Conservation (phyloP, 495 filamentous ascomycete species). For the Penicillium crystallinum region DNA sequence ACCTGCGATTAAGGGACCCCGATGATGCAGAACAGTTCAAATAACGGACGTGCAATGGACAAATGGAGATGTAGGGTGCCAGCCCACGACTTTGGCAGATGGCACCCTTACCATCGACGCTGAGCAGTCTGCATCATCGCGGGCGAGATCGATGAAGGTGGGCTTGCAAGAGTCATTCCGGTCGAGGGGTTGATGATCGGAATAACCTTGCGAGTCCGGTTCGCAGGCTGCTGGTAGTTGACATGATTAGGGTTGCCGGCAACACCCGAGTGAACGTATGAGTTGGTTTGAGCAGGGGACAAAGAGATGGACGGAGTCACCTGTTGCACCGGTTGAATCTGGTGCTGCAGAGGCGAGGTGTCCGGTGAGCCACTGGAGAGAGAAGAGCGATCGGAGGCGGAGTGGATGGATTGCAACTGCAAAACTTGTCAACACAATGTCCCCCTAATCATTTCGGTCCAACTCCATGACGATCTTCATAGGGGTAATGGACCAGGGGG, state of each 20-base stretch:
- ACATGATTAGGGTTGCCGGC: slow-evolving; percentile 51
- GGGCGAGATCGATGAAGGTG: slow-evolving; percentile 84
- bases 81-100: slow-evolving; percentile 28
- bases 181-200: slow-evolving; percentile 97
- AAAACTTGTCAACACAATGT: slow-evolving; percentile 14
- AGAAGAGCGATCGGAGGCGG: slow-evolving; percentile 86
- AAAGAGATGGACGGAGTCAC: slow-evolving; percentile 75
- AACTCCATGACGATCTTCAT: slow-evolving; percentile 6
- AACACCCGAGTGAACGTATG: slow-evolving; percentile 59
- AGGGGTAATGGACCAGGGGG: background rate
- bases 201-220: slow-evolving; percentile 89
- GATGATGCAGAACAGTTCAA: slow-evolving; percentile 39
- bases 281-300: slow-evolving; percentile 60
- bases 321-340: slow-evolving; percentile 69
- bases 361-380: slow-evolving; percentile 91
- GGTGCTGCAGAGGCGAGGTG: slow-evolving; percentile 78
- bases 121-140: slow-evolving; percentile 72
- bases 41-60: slow-evolving; percentile 31
- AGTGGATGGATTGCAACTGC: slow-evolving; percentile 83
- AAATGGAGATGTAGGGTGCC: slow-evolving; percentile 23
- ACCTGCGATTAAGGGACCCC: slow-evolving; percentile 38
- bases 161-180: slow-evolving; percentile 81
- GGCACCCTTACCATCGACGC: slow-evolving; percentile 54
- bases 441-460: background rate
- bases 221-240: slow-evolving; percentile 84